phyloP scores from a whole-genome alignment of 2,329 filamentous ascomycete genomes.

The Metarhizium humberi region DNA sequence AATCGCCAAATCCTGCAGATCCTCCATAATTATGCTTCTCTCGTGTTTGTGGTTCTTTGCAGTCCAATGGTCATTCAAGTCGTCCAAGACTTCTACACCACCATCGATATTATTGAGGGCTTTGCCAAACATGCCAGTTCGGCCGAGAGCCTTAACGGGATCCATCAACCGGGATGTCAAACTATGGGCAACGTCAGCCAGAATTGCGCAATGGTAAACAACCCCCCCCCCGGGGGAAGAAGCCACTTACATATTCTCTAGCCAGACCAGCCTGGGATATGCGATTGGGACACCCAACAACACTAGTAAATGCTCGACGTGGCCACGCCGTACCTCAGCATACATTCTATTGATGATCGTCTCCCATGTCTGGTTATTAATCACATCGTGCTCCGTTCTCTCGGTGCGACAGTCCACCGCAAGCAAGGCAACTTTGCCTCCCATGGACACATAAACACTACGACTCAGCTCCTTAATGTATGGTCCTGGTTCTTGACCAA shows the following conservation, averaged over 20 bases:
- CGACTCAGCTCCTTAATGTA: conserved; percentile 84
- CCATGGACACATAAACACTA: conserved; percentile 77
- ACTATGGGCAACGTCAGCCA: conserved; percentile 25
- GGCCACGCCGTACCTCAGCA: conserved; percentile 69
- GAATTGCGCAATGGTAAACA: conserved; percentile 10
- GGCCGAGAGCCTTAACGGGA: conserved; percentile 79
- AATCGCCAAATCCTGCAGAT: conserved; percentile 85
- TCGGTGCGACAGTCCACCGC: conserved; percentile 90
- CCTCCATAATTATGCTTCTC: conserved; percentile 76
- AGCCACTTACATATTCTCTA: conserved; percentile 55
- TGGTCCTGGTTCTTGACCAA: conserved; percentile 71
- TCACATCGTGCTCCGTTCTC: conserved; percentile 70
- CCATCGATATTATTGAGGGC: conserved; percentile 86
- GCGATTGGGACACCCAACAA: conserved; percentile 77
- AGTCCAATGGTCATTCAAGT: conserved; percentile 95
- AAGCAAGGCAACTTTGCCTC: conserved; percentile 69
- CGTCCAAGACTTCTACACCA: conserved; percentile 83
- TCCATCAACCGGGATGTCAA: conserved; percentile 80
- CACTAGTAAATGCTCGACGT: conserved; percentile 84
- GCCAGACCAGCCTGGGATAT: conserved; percentile 65
- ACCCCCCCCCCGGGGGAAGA: no score
- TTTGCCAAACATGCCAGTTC: conserved; percentile 68
- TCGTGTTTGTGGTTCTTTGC: conserved; percentile 91
- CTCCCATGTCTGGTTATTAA: conserved; percentile 75
- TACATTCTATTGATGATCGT: conserved; percentile 80